These are phyloP conservation scores for Apophysomyces trapeziformis DNA, from an alignment of 371 early-diverging fungal genomes.

Conservation along the genomic window DNA sequence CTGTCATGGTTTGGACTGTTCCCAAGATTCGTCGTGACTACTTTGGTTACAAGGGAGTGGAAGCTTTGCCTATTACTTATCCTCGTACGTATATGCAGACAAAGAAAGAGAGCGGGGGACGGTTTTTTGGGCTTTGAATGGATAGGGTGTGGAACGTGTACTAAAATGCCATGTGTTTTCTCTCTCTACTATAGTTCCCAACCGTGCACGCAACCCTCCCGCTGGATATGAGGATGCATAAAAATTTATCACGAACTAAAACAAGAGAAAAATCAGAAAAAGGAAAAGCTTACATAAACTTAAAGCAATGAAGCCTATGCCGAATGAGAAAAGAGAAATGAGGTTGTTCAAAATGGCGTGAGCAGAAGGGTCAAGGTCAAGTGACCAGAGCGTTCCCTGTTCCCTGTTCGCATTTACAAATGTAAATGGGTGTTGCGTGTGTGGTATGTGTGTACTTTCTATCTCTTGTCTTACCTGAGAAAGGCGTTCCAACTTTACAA, in stretches of 20 bases:
- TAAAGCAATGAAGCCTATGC: conserved; percentile 1
- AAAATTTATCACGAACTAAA: conserved; percentile 14
- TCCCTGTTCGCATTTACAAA: conserved; percentile 1
- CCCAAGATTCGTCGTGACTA: conserved; percentile 53
- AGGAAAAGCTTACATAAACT: conserved; percentile 9
- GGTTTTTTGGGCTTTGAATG: not conserved
- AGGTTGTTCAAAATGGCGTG: conserved; percentile 5
- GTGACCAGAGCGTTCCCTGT: not conserved
- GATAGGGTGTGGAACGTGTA: not conserved
- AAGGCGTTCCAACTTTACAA: not conserved
- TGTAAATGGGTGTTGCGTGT: not conserved
- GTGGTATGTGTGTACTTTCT: too few species aligned
- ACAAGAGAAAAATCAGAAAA: not conserved
- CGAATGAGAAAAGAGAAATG: not conserved
- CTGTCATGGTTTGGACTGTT: conserved; percentile 53
- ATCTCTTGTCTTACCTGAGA: not conserved
- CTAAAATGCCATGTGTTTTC: not conserved
- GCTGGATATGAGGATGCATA: conserved; percentile 50
- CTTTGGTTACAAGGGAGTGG: conserved; percentile 53
- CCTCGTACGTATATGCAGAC: conserved; percentile 41
- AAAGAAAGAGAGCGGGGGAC: not conserved
- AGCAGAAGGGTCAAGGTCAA: conserved; percentile 2
- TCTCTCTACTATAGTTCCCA: conserved; percentile 36
- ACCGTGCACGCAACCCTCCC: conserved; percentile 48
- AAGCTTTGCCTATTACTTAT: conserved; percentile 47